Conservation (phyloP, 805 yeast species). For the Candida incommunis region DNA sequence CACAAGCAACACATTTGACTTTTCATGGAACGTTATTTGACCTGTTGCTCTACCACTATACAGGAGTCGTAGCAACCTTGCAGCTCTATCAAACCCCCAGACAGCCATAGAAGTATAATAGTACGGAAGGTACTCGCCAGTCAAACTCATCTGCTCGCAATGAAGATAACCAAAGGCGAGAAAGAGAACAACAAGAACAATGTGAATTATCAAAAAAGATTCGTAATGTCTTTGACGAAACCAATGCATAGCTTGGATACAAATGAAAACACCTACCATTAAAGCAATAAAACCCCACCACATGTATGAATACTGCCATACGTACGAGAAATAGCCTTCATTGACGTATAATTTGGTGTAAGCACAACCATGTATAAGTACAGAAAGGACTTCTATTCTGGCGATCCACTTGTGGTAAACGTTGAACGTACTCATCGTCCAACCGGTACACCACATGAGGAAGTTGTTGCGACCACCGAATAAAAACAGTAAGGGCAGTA, state of each 20-base stretch:
- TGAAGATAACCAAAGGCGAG: slow-evolving; percentile 33
- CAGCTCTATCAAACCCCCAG: slow-evolving; percentile 54
- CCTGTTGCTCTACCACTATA: slow-evolving; percentile 36
- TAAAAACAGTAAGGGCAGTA: slow-evolving; percentile 16
- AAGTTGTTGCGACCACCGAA: slow-evolving; percentile 11
- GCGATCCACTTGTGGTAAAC: slow-evolving; percentile 53
- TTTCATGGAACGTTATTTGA: slow-evolving; percentile 9
- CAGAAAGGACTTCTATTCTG: slow-evolving; percentile 33
- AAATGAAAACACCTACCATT: slow-evolving; percentile 26
- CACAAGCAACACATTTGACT: slow-evolving; percentile 24
- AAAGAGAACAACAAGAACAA: slow-evolving; percentile 39
- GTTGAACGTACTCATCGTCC: slow-evolving; percentile 29
- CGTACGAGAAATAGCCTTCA: slow-evolving; percentile 13
- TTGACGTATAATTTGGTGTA: slow-evolving; percentile 18
- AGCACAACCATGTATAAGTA: slow-evolving; percentile 39
- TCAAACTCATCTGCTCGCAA: slow-evolving; percentile 42
- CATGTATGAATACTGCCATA: slow-evolving; percentile 13
- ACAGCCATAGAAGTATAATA: slow-evolving; percentile 42
- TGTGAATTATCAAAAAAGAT: slow-evolving; percentile 39
- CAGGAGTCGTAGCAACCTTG: slow-evolving; percentile 39
- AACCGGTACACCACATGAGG: slow-evolving; percentile 24
- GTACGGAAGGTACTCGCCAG: no score
- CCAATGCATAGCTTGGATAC: slow-evolving; percentile 35
- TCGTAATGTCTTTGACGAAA: slow-evolving; percentile 46
- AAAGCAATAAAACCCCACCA: slow-evolving; percentile 29